phyloP scores from a whole-genome alignment of 768 basidiomycete species.

The Hypsizygus marmoreus region DNA sequence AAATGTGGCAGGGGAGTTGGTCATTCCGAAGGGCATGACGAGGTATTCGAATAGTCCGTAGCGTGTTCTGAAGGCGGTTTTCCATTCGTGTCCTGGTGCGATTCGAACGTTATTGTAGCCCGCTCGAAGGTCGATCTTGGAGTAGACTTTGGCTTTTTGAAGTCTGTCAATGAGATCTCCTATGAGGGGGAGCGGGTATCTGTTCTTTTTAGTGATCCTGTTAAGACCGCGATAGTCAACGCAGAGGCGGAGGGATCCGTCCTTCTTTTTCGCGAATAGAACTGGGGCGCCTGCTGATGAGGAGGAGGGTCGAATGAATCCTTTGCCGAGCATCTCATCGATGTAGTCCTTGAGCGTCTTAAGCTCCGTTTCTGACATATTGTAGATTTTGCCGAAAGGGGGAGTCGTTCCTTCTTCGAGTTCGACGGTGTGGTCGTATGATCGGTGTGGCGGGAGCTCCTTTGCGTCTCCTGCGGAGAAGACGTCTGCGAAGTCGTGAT shows the following conservation, averaged over 20 bases:
- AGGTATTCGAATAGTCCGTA: constrained; percentile 37
- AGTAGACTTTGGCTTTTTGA: constrained; percentile 24
- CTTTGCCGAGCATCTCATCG: constrained; percentile 27
- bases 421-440: constrained; percentile 35
- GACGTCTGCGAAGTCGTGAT: too few relatives aligned
- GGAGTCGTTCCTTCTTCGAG: constrained; percentile 26
- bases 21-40: constrained; percentile 40
- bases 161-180: constrained; percentile 30
- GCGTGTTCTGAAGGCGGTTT: constrained; percentile 40
- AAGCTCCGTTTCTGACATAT: constrained; percentile 24
- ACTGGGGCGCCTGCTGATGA: constrained; percentile 23
- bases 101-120: constrained; percentile 39
- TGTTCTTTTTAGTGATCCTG: constrained; percentile 34
- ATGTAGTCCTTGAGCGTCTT: constrained; percentile 27
- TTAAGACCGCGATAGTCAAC: constrained; percentile 29
- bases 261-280: constrained; percentile 27
- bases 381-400: constrained; percentile 23
- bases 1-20: too few relatives aligned
- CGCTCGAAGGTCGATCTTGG: constrained; percentile 34
- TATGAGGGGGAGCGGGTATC: constrained; percentile 35
- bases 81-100: constrained; percentile 38
- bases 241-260: constrained; percentile 19
- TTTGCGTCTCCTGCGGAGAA: constrained; percentile 27
- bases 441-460: constrained; percentile 25
- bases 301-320: constrained; percentile 25